Conservation (phyloP, 1,284 basidiomycete species). For the Sphagnurus paluster region DNA sequence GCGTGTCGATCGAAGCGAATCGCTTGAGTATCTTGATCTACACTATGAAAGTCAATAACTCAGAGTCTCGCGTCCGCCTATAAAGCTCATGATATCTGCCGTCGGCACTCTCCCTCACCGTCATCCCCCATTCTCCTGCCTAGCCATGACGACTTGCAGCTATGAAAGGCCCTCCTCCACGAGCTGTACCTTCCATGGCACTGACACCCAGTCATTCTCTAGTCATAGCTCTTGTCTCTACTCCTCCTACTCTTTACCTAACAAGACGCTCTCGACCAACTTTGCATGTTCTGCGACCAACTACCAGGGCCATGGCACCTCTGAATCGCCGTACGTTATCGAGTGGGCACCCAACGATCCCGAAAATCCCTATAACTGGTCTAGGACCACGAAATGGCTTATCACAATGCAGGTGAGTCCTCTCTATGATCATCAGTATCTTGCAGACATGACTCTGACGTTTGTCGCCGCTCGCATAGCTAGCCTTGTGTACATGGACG, state of each 20-base stretch:
- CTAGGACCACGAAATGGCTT: slow-evolving; percentile 46
- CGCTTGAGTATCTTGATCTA: slow-evolving; percentile 2
- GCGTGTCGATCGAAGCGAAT: slow-evolving; percentile 10
- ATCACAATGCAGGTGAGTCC: slow-evolving; percentile 52
- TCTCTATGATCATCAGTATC: not conserved
- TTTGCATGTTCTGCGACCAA: slow-evolving; percentile 7
- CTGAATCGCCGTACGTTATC: slow-evolving; percentile 53
- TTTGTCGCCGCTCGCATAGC: slow-evolving; percentile 22
- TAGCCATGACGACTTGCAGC: slow-evolving; percentile 10
- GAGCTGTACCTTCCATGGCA: slow-evolving; percentile 12
- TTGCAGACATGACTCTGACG: not conserved
- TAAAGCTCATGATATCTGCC: slow-evolving; percentile 9
- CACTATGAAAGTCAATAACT: slow-evolving; percentile 9
- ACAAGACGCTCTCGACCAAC: not conserved
- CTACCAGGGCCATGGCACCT: slow-evolving; percentile 46
- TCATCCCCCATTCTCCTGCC: not conserved
- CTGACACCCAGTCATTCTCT: slow-evolving; percentile 10
- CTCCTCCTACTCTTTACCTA: not conserved
- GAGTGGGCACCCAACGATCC: slow-evolving; percentile 57
- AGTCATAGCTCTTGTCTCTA: slow-evolving; percentile 5
- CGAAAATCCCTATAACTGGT: slow-evolving; percentile 69
- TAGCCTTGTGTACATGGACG: slow-evolving; percentile 54
- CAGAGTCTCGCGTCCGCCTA: slow-evolving; percentile 4
- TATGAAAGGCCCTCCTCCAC: slow-evolving; percentile 6
- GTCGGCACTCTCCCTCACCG: slow-evolving; percentile 2